These are phyloP conservation scores for Boletus sp. DNA, from an alignment of 768 basidiomycete genomes.

Conservation along the genomic window DNA sequence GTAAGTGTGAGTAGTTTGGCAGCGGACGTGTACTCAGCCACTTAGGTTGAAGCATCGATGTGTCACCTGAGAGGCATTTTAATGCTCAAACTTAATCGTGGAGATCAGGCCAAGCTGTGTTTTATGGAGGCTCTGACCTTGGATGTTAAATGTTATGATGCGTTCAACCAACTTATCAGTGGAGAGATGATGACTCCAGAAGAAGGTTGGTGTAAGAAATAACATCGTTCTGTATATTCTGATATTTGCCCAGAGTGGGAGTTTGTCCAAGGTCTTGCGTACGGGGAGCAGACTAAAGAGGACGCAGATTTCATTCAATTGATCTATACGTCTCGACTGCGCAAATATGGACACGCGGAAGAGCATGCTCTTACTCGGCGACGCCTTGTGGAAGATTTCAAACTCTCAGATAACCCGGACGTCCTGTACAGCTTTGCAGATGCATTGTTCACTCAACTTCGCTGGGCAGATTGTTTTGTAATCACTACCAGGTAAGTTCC, in stretches of 20 bases:
- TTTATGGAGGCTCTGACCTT: slow-evolving; percentile 94
- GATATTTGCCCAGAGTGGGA: slow-evolving; percentile 78
- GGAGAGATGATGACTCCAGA: slow-evolving; percentile 96
- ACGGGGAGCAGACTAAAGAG: slow-evolving; percentile 76
- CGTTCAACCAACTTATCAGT: slow-evolving; percentile 84
- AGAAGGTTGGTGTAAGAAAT: slow-evolving; percentile 65
- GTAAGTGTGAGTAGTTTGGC: slow-evolving; percentile 38
- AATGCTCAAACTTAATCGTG: slow-evolving; percentile 90
- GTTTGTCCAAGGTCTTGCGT: slow-evolving; percentile 82
- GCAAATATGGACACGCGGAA: slow-evolving; percentile 81
- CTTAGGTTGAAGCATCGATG: slow-evolving; percentile 95
- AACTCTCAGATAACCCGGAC: slow-evolving; percentile 87
- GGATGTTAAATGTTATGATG: slow-evolving; percentile 97
- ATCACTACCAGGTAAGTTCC: slow-evolving; percentile 70
- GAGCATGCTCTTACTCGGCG: slow-evolving; percentile 81
- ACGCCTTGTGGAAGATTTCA: slow-evolving; percentile 78
- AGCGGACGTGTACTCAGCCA: neutral
- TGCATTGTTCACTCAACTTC: slow-evolving; percentile 79
- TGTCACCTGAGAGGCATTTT: slow-evolving; percentile 90
- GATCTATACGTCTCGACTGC: slow-evolving; percentile 87
- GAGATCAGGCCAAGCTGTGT: slow-evolving; percentile 87
- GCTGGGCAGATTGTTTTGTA: slow-evolving; percentile 92
- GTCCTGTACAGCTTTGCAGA: slow-evolving; percentile 90
- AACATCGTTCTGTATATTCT: neutral
- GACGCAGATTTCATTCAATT: slow-evolving; percentile 90